Conservation (phyloP, 1,139 yeast genomes). For the Kurtzmaniella natalensis region DNA sequence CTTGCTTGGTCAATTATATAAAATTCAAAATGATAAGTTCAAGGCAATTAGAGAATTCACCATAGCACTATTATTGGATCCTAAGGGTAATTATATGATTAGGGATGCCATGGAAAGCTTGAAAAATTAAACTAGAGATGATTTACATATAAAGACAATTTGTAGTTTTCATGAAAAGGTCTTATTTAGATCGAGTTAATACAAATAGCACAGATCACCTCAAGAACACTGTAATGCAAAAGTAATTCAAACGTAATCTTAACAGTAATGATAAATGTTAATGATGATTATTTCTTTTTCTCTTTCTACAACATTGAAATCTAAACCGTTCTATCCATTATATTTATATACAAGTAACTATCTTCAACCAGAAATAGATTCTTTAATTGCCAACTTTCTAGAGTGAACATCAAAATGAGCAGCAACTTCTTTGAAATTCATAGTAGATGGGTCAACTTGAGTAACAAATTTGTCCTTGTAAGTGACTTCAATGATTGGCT, state of each 20-base stretch:
- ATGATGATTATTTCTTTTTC: too few relatives aligned
- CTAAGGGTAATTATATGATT: constrained; percentile 85
- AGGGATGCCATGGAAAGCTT: constrained; percentile 73
- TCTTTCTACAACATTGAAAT: too few relatives aligned
- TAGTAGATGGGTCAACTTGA: constrained; percentile 59
- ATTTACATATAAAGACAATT: background rate
- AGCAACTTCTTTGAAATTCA: constrained; percentile 50
- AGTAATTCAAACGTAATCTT: too few relatives aligned
- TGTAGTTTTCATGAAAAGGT: too few relatives aligned
- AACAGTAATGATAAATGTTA: too few relatives aligned
- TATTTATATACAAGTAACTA: constrained; percentile 1
- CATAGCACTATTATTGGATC: constrained; percentile 85
- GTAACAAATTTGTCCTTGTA: constrained; percentile 77
- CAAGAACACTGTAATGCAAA: too few relatives aligned
- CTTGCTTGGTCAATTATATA: constrained; percentile 81
- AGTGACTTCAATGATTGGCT: constrained; percentile 65
- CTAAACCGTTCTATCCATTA: constrained; percentile 1
- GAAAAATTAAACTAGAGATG: constrained; percentile 12
- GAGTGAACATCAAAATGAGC: constrained; percentile 66
- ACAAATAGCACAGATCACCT: too few relatives aligned
- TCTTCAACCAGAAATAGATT: constrained; percentile 42
- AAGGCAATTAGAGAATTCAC: constrained; percentile 86
- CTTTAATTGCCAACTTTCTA: constrained; percentile 62
- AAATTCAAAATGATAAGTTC: constrained; percentile 66
- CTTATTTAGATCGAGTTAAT: too few relatives aligned